phyloP scores from a whole-genome alignment of 2,329 filamentous ascomycete species.

The Paraphaeosphaeria sporulosa region DNA sequence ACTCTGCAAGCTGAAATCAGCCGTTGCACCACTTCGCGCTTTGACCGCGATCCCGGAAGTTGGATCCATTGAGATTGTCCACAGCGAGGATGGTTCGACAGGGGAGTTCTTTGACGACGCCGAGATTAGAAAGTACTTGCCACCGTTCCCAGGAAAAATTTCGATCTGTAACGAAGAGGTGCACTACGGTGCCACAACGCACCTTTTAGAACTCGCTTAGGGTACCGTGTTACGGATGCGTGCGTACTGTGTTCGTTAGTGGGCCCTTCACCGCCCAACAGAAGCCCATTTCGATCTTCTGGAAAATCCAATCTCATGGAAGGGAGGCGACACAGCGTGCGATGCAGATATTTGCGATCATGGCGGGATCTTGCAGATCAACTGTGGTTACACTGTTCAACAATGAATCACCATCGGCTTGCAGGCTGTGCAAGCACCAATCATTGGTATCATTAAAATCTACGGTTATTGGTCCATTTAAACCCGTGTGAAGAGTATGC shows the following conservation, averaged over 20 bases:
- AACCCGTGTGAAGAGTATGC: neutral
- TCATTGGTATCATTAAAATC: neutral
- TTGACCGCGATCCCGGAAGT: neutral
- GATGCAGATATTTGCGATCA: neutral
- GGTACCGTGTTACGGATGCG: conserved; percentile 2
- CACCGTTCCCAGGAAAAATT: conserved; percentile 3
- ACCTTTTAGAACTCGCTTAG: conserved; percentile 5
- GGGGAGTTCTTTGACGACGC: neutral
- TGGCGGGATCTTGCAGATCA: conserved; percentile 3
- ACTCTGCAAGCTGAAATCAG: neutral
- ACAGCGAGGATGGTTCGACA: neutral
- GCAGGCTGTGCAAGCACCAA: neutral
- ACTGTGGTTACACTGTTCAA: neutral
- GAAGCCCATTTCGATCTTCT: neutral
- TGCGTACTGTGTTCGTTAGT: neutral
- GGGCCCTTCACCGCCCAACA: conserved; percentile 4
- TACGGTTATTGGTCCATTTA: neutral
- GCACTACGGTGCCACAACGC: conserved; percentile 8
- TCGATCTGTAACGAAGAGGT: conserved; percentile 9
- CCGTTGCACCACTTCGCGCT: neutral
- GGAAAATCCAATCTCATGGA: neutral
- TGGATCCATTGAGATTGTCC: neutral
- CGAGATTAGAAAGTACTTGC: neutral
- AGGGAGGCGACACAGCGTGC: neutral
- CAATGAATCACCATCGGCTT: neutral